Base-by-base conservation (phyloP, 495 filamentous ascomycete genomes). In the Bombardia bombarda region DNA sequence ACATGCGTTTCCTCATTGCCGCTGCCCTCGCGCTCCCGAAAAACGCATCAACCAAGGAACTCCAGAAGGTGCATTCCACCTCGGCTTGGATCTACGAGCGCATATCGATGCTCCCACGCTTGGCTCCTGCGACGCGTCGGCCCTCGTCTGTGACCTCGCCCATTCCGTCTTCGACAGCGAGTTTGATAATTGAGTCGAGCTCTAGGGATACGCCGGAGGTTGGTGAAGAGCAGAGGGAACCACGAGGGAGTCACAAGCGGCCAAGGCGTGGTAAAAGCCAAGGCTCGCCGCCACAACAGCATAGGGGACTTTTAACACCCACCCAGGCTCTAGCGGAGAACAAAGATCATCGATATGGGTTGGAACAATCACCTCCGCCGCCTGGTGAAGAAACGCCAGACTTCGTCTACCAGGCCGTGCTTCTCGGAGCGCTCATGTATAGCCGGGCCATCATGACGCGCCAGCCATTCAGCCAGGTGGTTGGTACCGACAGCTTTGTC, bases 61-160 rank as follows among this genome's bases (percentile, higher is more conserved):
- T 62, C 4, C 57, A 55, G 17, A 61, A 65, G 38, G 52, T 65
- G 2, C 43, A 54, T 16, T 50, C 55, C 1, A 60, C 56, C 4
- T 53, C 60, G 1, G 52, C 51, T 0, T 67, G 63, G 63, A 60
- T 61, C 32, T 50, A 65, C 42, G 50, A 58, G 8, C 49, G 55
- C 18, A 59, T 61, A 17, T 13, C 30, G n/a, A 32, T 43, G 18
- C 51, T 66, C 6, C 58, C 62, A 4, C 33, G 43, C 2, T 44
- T 54, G 2, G 43, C 36, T 1, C 59, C 54, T 9, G 31, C 42
- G 3, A 32, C n/a, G 1, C 45, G 33, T 14, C 33, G 43, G 2
- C 32, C 17, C 26, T 46, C 51, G 13, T 33, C 21, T 28, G 39
- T 44, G 4, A 40, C 45, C 10, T 21, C 55, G 2, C 36, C 46